Base-by-base conservation (phyloP, 2,329 filamentous ascomycete species). In the Chalaropsis thielavioides region DNA sequence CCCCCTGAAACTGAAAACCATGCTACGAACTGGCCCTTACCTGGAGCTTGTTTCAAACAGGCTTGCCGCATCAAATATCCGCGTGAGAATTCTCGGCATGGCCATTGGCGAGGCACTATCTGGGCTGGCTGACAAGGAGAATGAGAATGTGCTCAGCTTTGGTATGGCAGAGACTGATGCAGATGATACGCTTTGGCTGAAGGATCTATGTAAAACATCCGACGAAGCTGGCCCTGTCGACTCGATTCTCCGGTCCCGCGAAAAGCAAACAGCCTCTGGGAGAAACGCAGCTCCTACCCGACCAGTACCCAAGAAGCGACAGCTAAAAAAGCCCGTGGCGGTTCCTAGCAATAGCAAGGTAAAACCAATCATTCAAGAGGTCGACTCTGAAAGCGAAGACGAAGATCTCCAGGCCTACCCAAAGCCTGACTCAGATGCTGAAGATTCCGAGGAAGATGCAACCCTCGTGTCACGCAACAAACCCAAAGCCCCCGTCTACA, bases 391-490 rank as follows among this genome's bases (percentile, higher is more conserved):
- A 1, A 80, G 79, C 8, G 84, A 86, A 58, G 81, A 84, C 40
- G 83, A 86, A 17, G 88, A 89, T 67, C 77, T 97, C 0, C 78
- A 84, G 1, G 83, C 89, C 0, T 96, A 96, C 70, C 82, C 83
- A 15, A 96, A 96, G 73, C 90, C 90, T 0, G 89, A 90, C 71
- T 91, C 89, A 1, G 94, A 99, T 69, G 82, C 85, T 0, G 90
- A 95, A 72, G 94, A 99, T 72, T 92, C 90, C 0, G 91, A 96
- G 66, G 92, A 96, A 44, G 95, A 99, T 70, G 87, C 94, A 4
- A 95, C 91, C 0, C 78, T 96, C 19, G 81, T 97, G 60, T 86
- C 88, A 66, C 83, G 92, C 15, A 86, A 94, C 74, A 96, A 94
- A 70, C 83, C 87, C 24, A 88, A 83, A 66, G 83, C 90, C 0